Evolutionary conservation across 139 green algal genomes (phyloP).

Genomic region (Picochlorum sp.): DNA sequence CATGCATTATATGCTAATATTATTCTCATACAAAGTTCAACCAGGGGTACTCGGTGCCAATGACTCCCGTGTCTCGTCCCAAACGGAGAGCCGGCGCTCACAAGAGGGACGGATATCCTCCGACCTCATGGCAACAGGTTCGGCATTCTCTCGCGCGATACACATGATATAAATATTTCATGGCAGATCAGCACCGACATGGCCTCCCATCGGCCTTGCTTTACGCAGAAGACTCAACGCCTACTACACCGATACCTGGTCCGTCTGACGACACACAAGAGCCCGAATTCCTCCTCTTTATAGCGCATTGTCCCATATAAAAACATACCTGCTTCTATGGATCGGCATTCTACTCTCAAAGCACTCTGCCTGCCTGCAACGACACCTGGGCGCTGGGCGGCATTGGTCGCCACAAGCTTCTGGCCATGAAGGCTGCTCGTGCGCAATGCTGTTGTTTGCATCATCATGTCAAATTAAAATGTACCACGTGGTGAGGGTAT

Average conservation of each 20-base stretch:
- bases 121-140: too few species aligned
- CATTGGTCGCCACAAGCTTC: slow-evolving; percentile 2
- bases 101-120: too few species aligned
- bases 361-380: neutral
- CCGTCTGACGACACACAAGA: neutral
- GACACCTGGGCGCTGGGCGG: neutral
- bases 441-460: neutral
- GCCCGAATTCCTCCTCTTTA: neutral
- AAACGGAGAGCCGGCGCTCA: too few species aligned
- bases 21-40: neutral
- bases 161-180: too few species aligned
- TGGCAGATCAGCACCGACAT: too few species aligned
- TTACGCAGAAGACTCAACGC: too few species aligned
- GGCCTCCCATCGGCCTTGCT: too few species aligned
- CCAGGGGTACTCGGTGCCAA: neutral
- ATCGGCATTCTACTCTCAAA: slow-evolving; percentile 1
- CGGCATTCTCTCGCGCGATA: too few species aligned
- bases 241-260: too few species aligned
- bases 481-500: too few species aligned
- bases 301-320: neutral
- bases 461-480: slow-evolving; percentile 5
- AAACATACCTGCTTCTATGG: slow-evolving; percentile 9
- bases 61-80: neutral
- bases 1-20: neutral
- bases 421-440: slow-evolving; percentile 1